Evolutionary conservation across 345 rosid genomes (phyloP), one percentile per base, ranked within the genome.

Genomic region (Eucalyptus curtisii): DNA sequence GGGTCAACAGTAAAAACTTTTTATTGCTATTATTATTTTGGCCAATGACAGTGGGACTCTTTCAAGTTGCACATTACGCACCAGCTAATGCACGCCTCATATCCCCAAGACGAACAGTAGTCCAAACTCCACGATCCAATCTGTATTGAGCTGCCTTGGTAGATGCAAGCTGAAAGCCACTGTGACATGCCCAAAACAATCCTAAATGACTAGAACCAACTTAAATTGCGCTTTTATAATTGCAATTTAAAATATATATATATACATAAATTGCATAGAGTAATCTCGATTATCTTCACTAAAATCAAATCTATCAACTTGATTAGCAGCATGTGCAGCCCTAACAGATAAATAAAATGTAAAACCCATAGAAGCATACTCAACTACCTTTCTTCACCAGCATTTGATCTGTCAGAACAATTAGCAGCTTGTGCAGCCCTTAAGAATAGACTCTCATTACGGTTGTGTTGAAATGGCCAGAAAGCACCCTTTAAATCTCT

Each of bases 381-480:
- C 57, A 49, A 76, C 68, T 86, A 95, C 97, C 96, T 93, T 82
- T 92, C 92, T 86, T 91, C 93, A 64, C 81, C 84, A 86, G 86
- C 61, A 85, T 85, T 89, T 31, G 89, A 90, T 92, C 76, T 90
- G 88, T 93, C 95, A 37, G 87, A 44, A 85, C 91, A 92, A 85
- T 92, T 92, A 76, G 95, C 95, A 86, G 95, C 96, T 88, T 89
- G 86, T 57, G 95, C 97, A 30, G 95, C 97, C 86, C 93, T 91
- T 61, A 93, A 90, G 89, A 95, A 95, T 90, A 94, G 91, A 90
- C 95, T 95, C 87, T 88, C 89, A n/a, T 91, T 68, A 37, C 47
- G 88, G 90, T 92, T 94, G 89, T 90, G 89, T 88, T 92, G 94
- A 93, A 94, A 95, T 86, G 97, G 97, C 97, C 96, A 95, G 90